Evolutionary conservation across 1,284 basidiomycete species (phyloP).

Genomic region (Heterobasidion parviporum): DNA sequence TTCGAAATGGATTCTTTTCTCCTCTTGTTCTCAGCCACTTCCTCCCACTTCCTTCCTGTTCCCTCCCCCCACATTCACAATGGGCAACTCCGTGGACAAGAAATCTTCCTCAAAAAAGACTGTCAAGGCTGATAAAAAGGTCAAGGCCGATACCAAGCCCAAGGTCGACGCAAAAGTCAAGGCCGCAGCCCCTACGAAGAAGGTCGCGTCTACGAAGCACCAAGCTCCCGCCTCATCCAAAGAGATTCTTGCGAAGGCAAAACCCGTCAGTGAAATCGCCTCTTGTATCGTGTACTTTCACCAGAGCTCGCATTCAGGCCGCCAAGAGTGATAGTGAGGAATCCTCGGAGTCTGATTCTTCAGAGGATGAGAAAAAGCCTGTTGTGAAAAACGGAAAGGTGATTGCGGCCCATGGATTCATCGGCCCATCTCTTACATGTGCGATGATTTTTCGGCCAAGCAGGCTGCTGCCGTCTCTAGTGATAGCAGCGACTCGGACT

Average conservation of each 20-base stretch:
- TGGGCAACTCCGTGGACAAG: slow-evolving; percentile 39
- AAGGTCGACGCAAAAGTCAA: slow-evolving; percentile 28
- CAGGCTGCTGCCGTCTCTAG: background rate
- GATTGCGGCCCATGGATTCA: background rate
- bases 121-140: slow-evolving; percentile 37
- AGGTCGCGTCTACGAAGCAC: slow-evolving; percentile 15
- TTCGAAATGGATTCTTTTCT: slow-evolving; percentile 13
- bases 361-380: slow-evolving; percentile 15
- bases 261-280: background rate
- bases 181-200: slow-evolving; percentile 11
- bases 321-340: slow-evolving; percentile 20
- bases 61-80: slow-evolving; percentile 13
- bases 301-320: background rate
- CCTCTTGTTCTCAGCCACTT: slow-evolving; percentile 7
- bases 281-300: background rate
- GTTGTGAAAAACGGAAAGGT: slow-evolving; percentile 17
- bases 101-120: slow-evolving; percentile 21
- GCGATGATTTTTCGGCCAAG: slow-evolving; percentile 6
- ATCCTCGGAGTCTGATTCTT: slow-evolving; percentile 21
- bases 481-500: slow-evolving; percentile 4
- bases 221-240: slow-evolving; percentile 21
- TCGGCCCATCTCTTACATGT: background rate
- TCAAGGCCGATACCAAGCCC: slow-evolving; percentile 34
- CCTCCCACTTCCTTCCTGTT: slow-evolving; percentile 4
- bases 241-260: slow-evolving; percentile 24